Percentiles rank a stretch among this genome's conserved stretches.
Conservation (phyloP, 2,329 filamentous ascomycete species). For the Sphaerulina vaccinii region DNA sequence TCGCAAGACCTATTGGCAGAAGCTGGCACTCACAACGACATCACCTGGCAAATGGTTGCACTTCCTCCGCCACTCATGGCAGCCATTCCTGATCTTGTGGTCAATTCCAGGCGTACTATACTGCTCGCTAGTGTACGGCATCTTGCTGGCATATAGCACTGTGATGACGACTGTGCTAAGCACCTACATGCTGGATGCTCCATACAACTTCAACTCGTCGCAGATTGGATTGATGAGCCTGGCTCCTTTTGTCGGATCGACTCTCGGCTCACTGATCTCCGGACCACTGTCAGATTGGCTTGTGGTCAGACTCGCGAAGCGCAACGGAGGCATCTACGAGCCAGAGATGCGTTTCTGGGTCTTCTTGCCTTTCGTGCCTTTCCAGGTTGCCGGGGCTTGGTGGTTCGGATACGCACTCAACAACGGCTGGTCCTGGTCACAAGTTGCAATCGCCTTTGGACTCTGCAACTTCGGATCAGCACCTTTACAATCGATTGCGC, state of each 20-base stretch:
- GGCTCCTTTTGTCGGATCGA: conserved; percentile 50
- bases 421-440: conserved; percentile 29
- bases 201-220: conserved; percentile 50
- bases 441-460: conserved; percentile 41
- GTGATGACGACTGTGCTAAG: conserved; percentile 41
- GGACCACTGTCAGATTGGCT: conserved; percentile 51
- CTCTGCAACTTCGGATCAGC: conserved; percentile 41
- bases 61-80: conserved; percentile 39
- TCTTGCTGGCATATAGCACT: conserved; percentile 41
- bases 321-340: conserved; percentile 39
- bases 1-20: conserved; percentile 46
- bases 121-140: conserved; percentile 40
- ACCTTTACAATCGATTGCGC: conserved; percentile 36
- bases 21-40: conserved; percentile 40
- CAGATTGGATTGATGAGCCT: conserved; percentile 53
- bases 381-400: conserved; percentile 36
- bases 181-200: conserved; percentile 38
- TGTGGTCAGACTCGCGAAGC: conserved; percentile 33
- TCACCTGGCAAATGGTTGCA: conserved; percentile 31
- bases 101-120: conserved; percentile 44
- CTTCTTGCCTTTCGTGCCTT: conserved; percentile 37
- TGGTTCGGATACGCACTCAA: conserved; percentile 42
- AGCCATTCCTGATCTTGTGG: conserved; percentile 40
- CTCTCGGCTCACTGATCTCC: conserved; percentile 48
- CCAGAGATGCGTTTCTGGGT: conserved; percentile 38